Conservation (phyloP, 495 filamentous ascomycete genomes). For the Tuber magnatum region DNA sequence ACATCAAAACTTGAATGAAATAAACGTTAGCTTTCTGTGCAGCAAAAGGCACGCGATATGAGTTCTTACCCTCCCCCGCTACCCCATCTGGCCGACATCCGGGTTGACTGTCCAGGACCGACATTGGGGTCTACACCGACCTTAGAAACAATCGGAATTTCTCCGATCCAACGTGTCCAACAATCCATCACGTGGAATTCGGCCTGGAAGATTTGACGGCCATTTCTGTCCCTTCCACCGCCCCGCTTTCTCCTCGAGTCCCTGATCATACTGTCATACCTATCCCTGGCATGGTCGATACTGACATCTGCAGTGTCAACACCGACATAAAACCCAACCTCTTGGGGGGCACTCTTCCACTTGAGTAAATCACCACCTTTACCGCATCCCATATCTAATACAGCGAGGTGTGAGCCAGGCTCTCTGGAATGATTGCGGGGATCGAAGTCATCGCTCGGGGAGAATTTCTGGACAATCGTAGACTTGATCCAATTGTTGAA, state of each 20-base stretch:
- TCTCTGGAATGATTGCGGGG: conserved; percentile 45
- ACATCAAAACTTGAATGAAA: conserved; percentile 68
- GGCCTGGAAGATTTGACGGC: conserved; percentile 62
- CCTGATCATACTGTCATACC: conserved; percentile 64
- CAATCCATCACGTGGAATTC: conserved; percentile 85
- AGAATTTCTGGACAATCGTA: conserved; percentile 92
- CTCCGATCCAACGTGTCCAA: conserved; percentile 70
- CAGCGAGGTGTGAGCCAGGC: conserved; percentile 50
- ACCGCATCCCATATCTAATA: conserved; percentile 91
- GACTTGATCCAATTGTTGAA: conserved; percentile 99
- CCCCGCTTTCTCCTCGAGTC: conserved; percentile 48
- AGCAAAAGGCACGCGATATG: neutral
- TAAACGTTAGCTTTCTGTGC: neutral
- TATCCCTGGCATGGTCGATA: conserved; percentile 77
- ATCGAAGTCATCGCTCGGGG: conserved; percentile 69
- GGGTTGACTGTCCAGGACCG: conserved; percentile 51
- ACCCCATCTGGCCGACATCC: conserved; percentile 53
- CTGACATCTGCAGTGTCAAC: conserved; percentile 86
- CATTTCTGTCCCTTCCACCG: conserved; percentile 49
- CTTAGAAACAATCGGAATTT: conserved; percentile 66
- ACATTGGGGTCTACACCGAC: conserved; percentile 72
- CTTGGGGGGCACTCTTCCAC: conserved; percentile 83
- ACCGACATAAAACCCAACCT: conserved; percentile 81
- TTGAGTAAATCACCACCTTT: conserved; percentile 94
- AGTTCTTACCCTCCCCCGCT: conserved; percentile 50